Percentiles rank a stretch among this genome's conserved stretches.
phyloP scores from a whole-genome alignment of 202 grass and related monocot species.

The Digitaria exilis region DNA sequence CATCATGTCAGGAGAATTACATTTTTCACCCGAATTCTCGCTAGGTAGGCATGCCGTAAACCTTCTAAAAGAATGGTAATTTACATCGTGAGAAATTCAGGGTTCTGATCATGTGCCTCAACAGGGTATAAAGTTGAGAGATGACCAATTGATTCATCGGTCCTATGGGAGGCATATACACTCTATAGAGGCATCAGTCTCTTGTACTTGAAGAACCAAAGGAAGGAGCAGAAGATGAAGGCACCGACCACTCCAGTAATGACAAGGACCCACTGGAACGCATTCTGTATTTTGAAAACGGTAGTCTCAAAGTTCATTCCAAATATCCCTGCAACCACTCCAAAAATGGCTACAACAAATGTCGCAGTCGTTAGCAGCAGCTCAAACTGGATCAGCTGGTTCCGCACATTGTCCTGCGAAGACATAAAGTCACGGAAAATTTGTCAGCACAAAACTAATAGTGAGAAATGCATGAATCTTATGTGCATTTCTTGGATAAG shows the following conservation, averaged over 20 bases:
- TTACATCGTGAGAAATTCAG: constrained; percentile 45
- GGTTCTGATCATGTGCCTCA: constrained; percentile 40
- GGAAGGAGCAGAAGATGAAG: constrained; percentile 78
- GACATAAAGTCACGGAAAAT: not conserved
- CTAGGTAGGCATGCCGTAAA: constrained; percentile 25
- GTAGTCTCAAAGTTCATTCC: constrained; percentile 90
- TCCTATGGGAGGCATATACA: constrained; percentile 10
- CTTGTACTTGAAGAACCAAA: constrained; percentile 92
- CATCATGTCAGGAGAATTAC: not conserved
- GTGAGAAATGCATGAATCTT: not conserved
- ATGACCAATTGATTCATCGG: constrained; percentile 4
- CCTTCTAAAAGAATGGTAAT: constrained; percentile 55
- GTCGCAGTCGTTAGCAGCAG: constrained; percentile 87
- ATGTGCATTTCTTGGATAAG: not conserved
- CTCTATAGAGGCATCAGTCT: constrained; percentile 88
- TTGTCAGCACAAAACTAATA: not conserved
- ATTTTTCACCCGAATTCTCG: constrained; percentile 27
- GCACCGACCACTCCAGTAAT: constrained; percentile 57
- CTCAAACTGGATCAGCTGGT: constrained; percentile 96
- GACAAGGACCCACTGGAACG: constrained; percentile 77
- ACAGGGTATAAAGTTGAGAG: not conserved
- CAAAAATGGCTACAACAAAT: constrained; percentile 95
- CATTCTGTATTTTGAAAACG: constrained; percentile 61
- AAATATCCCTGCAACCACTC: constrained; percentile 89
- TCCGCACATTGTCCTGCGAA: constrained; percentile 86